Base-by-base conservation (phyloP, 2,329 filamentous ascomycete species). In the Phaeosphaeriaceae sp. region DNA sequence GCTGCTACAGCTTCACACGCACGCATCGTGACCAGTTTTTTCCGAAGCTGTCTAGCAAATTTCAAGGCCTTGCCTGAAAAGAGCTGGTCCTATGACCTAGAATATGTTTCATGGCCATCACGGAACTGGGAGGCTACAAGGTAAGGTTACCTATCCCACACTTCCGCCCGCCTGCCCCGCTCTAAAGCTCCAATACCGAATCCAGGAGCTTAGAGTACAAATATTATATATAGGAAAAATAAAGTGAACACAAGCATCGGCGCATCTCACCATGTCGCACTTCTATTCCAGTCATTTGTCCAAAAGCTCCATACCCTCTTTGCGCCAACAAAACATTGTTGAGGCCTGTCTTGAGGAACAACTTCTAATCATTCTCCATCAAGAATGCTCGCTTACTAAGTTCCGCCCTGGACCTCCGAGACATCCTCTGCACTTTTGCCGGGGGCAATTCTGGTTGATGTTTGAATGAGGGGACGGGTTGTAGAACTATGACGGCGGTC, bases 321-420 rank as follows among this genome's bases (percentile, higher is more conserved):
- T 48, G 43, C 39, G 35, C 38, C 48, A 51, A 49, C 29, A 48
- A 45, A 52, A 58, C 56, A 53, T 58, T 63, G 55, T 63, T 57
- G 55, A n/a, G n/a, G n/a, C n/a, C n/a, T n/a, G n/a, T n/a, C n/a
- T n/a, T n/a, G n/a, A 57, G 60, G 46, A 56, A 41, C 33, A 48
- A 46, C 48, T 48, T 23, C 43, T 42, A 48, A 45, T 48, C 42
- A 30, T 39, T 53, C 50, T 38, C 9, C 18, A 15, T 40, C 17
- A 21, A 23, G 20, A 40, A n/a, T 35, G n/a, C 41, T 50, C 46
- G 58, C 53, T 58, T 51, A 52, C 41, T 39, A 33, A 50, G 40
- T 36, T 30, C 40, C 45, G 7, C 30, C 30, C n/a, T 33, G 30
- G 30, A 17, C n/a, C 13, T 33, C 30, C 23, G 23, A 9, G 2